A percentile compares a stretch with the other conserved stretches of the same genome.
phyloP scores from a whole-genome alignment of 164 flowering plant species.

The Akebia trifoliata region DNA sequence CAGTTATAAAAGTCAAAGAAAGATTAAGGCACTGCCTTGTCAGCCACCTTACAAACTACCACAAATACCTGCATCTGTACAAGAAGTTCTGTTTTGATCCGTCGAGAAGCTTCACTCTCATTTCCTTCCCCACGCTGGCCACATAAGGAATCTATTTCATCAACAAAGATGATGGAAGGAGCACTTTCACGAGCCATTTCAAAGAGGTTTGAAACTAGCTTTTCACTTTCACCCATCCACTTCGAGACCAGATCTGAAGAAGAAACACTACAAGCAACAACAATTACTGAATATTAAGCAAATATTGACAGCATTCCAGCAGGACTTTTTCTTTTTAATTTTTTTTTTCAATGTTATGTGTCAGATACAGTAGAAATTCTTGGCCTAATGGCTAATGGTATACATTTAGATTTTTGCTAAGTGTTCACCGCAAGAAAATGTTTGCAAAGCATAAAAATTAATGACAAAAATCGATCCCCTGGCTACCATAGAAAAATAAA shows the following conservation, averaged over 20 bases:
- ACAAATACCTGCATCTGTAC: slow-evolving; percentile 95
- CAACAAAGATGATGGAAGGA: slow-evolving; percentile 90
- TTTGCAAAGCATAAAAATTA: no score
- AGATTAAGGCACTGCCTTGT: background rate
- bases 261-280: slow-evolving; percentile 56
- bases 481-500: no score
- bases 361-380: no score
- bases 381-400: no score
- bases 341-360: no score
- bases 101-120: slow-evolving; percentile 97
- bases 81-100: slow-evolving; percentile 96
- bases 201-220: slow-evolving; percentile 90
- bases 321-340: no score
- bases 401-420: no score
- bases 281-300: no score
- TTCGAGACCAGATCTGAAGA: slow-evolving; percentile 94
- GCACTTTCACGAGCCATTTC: slow-evolving; percentile 98
- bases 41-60: background rate
- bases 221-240: slow-evolving; percentile 99
- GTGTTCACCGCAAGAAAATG: no score
- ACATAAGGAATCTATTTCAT: slow-evolving; percentile 96
- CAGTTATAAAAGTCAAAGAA: background rate
- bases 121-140: slow-evolving; percentile 95
- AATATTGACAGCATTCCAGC: no score
- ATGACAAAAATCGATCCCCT: no score